Evolutionary conservation across 352 stramenopile species (phyloP).

Genomic region (Globisporangium spinosum): DNA sequence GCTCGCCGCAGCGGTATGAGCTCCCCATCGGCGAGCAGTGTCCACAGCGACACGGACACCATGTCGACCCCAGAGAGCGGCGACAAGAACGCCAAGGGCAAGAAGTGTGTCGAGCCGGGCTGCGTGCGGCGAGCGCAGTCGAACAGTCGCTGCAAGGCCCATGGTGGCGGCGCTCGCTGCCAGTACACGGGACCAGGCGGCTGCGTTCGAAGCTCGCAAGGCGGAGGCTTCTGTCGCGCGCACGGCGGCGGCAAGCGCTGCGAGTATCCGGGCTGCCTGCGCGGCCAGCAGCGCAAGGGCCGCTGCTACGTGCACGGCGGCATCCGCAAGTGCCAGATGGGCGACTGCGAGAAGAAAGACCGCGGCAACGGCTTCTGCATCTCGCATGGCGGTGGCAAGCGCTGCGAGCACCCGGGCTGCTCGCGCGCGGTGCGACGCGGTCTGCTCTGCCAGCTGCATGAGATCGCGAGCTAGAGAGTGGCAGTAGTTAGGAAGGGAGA

Average conservation of each 20-base stretch:
- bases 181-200: conserved; percentile 57
- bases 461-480: conserved; percentile 7
- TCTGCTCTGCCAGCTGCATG: conserved; percentile 28
- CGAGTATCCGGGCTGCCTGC: conserved; percentile 62
- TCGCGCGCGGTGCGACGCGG: conserved; percentile 29
- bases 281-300: conserved; percentile 78
- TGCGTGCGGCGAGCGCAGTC: conserved; percentile 71
- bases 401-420: conserved; percentile 25
- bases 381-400: conserved; percentile 36
- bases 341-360: conserved; percentile 82
- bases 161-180: conserved; percentile 68
- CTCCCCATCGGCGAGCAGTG: conserved; percentile 1
- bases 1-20: not conserved
- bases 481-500: not conserved
- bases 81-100: conserved; percentile 45
- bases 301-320: conserved; percentile 82
- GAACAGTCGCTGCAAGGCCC: conserved; percentile 82
- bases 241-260: conserved; percentile 83
- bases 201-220: conserved; percentile 69
- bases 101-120: conserved; percentile 62
- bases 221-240: conserved; percentile 70
- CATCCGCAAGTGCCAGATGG: conserved; percentile 76
- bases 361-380: conserved; percentile 64
- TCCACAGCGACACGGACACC: not conserved
- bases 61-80: conserved; percentile 10